These are phyloP conservation scores for Coniella vitis DNA, from an alignment of 2,329 filamentous ascomycete species.

Conservation along the genomic window DNA sequence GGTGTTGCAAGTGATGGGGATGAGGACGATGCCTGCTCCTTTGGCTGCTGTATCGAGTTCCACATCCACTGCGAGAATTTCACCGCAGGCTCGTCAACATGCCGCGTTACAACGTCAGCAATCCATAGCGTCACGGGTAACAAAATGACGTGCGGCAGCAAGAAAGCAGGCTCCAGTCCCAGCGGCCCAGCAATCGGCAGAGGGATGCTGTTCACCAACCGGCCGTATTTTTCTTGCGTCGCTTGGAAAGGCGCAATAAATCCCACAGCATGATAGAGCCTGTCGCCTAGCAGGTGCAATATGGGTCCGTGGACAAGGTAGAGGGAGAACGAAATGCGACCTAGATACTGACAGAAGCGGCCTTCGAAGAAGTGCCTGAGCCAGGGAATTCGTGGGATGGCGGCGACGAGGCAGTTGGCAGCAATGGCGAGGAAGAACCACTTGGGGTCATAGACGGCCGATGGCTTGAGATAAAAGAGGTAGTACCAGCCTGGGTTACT, in stretches of 20 bases:
- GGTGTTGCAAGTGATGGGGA: too few relatives aligned
- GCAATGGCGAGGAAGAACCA: slow-evolving; percentile 63
- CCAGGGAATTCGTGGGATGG: slow-evolving; percentile 50
- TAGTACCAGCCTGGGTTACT: slow-evolving; percentile 55
- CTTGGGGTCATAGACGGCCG: slow-evolving; percentile 59
- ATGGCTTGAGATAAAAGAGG: slow-evolving; percentile 54
- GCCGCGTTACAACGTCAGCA: slow-evolving; percentile 48
- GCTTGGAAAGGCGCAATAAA: slow-evolving; percentile 41
- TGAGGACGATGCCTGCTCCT: slow-evolving; percentile 10
- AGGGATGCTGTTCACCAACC: slow-evolving; percentile 51
- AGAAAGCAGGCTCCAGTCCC: slow-evolving; percentile 54
- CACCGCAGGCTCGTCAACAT: slow-evolving; percentile 55
- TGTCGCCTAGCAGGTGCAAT: slow-evolving; percentile 52
- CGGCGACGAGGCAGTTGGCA: slow-evolving; percentile 47
- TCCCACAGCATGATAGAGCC: slow-evolving; percentile 56
- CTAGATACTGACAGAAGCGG: slow-evolving; percentile 54
- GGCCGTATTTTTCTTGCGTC: slow-evolving; percentile 42
- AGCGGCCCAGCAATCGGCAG: slow-evolving; percentile 49
- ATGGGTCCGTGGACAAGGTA: slow-evolving; percentile 61
- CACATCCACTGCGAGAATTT: slow-evolving; percentile 52
- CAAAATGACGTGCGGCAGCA: slow-evolving; percentile 52
- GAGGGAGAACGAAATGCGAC: slow-evolving; percentile 53
- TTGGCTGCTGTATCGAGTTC: slow-evolving; percentile 30
- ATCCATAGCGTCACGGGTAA: slow-evolving; percentile 53
- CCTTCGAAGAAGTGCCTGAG: slow-evolving; percentile 53